Conservation (phyloP, 768 basidiomycete genomes). For the Suillus placidus region DNA sequence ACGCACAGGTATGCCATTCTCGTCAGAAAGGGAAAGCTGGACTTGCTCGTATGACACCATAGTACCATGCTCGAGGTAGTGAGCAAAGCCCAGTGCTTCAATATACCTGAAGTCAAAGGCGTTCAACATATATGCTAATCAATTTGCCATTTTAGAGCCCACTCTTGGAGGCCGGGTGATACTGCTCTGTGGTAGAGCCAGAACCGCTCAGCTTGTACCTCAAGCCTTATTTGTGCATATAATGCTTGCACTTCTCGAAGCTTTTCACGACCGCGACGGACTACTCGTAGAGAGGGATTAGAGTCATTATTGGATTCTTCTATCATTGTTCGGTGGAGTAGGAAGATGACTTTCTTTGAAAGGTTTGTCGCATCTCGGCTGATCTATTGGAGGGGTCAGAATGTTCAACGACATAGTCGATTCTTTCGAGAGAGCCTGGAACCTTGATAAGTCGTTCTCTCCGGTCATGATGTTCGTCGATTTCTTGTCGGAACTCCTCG, state of each 20-base stretch:
- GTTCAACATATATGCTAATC: constrained; percentile 16
- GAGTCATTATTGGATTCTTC: constrained; percentile 38
- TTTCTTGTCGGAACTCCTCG: constrained; percentile 62
- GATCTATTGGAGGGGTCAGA: constrained; percentile 44
- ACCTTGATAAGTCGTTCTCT: constrained; percentile 93
- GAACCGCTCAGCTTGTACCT: constrained; percentile 68
- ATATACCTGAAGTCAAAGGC: constrained; percentile 57
- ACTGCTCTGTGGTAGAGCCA: constrained; percentile 79
- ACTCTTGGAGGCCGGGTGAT: constrained; percentile 85
- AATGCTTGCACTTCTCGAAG: constrained; percentile 66
- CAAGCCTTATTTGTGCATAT: constrained; percentile 62
- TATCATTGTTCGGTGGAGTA: constrained; percentile 74
- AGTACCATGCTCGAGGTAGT: constrained; percentile 73
- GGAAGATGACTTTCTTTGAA: constrained; percentile 93
- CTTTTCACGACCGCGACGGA: constrained; percentile 55
- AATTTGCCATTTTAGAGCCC: constrained; percentile 13
- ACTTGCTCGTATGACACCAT: constrained; percentile 72
- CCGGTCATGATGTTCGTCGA: constrained; percentile 85
- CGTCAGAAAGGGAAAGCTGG: constrained; percentile 63
- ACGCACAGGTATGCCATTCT: constrained; percentile 66
- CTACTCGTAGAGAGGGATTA: constrained; percentile 47
- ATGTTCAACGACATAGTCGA: constrained; percentile 6
- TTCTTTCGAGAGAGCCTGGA: constrained; percentile 10
- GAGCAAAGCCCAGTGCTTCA: constrained; percentile 86
- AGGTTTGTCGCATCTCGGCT: constrained; percentile 88